Base-by-base conservation (phyloP, 1,139 yeast genomes). In the Nakaseomyces glabratus region DNA sequence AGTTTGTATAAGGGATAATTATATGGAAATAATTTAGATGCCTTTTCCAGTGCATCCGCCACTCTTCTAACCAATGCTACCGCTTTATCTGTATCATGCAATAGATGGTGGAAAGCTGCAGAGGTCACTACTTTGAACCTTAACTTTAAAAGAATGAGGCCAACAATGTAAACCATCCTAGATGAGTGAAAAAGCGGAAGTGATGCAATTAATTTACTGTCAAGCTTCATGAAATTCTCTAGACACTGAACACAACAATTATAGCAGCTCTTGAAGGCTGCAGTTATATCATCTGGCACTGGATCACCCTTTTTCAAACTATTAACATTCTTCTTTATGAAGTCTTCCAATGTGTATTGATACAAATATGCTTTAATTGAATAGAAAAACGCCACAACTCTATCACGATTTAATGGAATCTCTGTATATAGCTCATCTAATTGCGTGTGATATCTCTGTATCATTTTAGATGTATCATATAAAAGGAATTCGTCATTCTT, bases 291-390 rank as follows among this genome's bases (percentile, higher is more conserved):
- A 6, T 53, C 51, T 14, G 58, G 56, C 7, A 48, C 12, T 12
- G 38, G 35, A 11, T 37, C 35, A 11, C 36, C 28, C 10, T 28
- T 34, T 15, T 33, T 28, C 24, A 26, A 10, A 9, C 33, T 35
- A 16, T 39, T 39, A 9, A 39, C 33, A 24, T 34, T 35, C 10
- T 31, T 36, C n/a, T 37, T 35, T 28, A 48, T 35, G 30, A 36
- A 47, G 14, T 37, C 42, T 8, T 39, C 40, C 20, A 48, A 34
- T 6, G 39, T 42, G 32, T 43, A 47, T 51, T 78, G 93, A 54
- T 80, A 81, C 13, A 84, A 59, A 50, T 75, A 80, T 0, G 90
- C 88, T 46, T 80, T 84, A 10, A 81, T 76, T 0, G 90, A 71
- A 45, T 71, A 71, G 45, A 66, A 70, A 54, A 69, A 77, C 0